Evolutionary conservation across 2,329 filamentous ascomycete species (phyloP).

Genomic region (Aspergillus nomiae): DNA sequence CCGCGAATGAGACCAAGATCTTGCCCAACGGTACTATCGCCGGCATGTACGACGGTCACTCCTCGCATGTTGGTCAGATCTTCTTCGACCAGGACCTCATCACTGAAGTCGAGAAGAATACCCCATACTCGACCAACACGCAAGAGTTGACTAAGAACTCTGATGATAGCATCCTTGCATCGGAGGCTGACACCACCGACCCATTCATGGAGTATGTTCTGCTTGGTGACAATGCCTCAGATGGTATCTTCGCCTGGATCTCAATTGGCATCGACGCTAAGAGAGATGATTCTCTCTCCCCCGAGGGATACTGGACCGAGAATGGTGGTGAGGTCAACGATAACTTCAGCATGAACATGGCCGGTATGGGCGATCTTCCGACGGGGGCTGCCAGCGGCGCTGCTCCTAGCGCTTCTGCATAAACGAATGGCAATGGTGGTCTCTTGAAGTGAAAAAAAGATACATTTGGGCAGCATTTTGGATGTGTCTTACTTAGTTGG

Average conservation of each 20-base stretch:
- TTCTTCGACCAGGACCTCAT: slow-evolving; percentile 2
- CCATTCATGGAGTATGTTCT: slow-evolving; percentile 9
- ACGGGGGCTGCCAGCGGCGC: neutral
- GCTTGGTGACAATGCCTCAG: slow-evolving; percentile 22
- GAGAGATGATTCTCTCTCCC: neutral
- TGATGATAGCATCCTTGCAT: neutral
- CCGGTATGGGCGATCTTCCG: neutral
- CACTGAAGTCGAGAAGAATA: neutral
- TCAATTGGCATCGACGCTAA: neutral
- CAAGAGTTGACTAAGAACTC: neutral
- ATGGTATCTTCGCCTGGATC: slow-evolving; percentile 6
- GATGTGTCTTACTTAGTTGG: neutral
- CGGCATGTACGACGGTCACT: neutral
- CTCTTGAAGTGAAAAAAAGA: neutral
- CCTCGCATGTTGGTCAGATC: neutral
- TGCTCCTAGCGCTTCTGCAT: neutral
- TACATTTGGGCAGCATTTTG: neutral
- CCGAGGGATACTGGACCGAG: neutral
- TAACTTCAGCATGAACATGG: neutral
- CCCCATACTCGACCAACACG: neutral
- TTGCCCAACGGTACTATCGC: neutral
- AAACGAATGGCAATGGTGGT: neutral
- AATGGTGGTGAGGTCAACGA: neutral
- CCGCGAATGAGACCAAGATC: slow-evolving; percentile 25
- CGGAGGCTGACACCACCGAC: slow-evolving; percentile 2